These are phyloP conservation scores for Styphnolobium japonicum DNA, from an alignment of 306 rosid species.

Conservation along the genomic window DNA sequence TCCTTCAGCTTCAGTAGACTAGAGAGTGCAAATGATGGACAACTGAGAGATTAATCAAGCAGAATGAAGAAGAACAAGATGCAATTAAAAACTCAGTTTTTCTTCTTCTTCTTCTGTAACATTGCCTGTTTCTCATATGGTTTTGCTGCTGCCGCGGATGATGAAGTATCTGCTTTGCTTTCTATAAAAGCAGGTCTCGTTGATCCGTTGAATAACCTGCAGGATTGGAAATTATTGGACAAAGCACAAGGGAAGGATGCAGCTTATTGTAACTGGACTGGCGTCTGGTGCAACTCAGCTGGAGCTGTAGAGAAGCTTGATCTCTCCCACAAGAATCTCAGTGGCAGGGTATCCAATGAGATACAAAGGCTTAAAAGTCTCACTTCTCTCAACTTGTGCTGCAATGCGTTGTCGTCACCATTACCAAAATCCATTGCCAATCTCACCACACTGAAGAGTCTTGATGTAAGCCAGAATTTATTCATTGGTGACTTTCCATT, in stretches of 20 bases:
- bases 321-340: slow-evolving; percentile 85
- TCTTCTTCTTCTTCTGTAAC: slow-evolving; percentile 51
- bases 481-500: slow-evolving; percentile 67
- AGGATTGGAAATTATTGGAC: slow-evolving; percentile 58
- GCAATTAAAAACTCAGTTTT: slow-evolving; percentile 44
- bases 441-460: slow-evolving; percentile 53
- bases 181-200: slow-evolving; percentile 61
- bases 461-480: slow-evolving; percentile 85
- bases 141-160: slow-evolving; percentile 34
- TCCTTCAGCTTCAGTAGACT: slow-evolving; percentile 23
- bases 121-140: slow-evolving; percentile 32
- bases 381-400: slow-evolving; percentile 62
- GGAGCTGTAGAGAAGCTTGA: slow-evolving; percentile 67
- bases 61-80: slow-evolving; percentile 42
- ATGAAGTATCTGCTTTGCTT: slow-evolving; percentile 69
- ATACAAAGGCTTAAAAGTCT: slow-evolving; percentile 54
- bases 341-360: slow-evolving; percentile 63
- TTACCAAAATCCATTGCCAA: slow-evolving; percentile 64
- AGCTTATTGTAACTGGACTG: slow-evolving; percentile 74
- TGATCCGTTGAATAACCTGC: slow-evolving; percentile 61
- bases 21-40: slow-evolving; percentile 51
- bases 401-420: slow-evolving; percentile 70
- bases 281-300: slow-evolving; percentile 61
- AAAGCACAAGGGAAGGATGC: slow-evolving; percentile 28
- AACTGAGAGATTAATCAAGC: slow-evolving; percentile 28